phyloP scores from a whole-genome alignment of 2,329 filamentous ascomycete genomes.

The Fusarium buharicum region DNA sequence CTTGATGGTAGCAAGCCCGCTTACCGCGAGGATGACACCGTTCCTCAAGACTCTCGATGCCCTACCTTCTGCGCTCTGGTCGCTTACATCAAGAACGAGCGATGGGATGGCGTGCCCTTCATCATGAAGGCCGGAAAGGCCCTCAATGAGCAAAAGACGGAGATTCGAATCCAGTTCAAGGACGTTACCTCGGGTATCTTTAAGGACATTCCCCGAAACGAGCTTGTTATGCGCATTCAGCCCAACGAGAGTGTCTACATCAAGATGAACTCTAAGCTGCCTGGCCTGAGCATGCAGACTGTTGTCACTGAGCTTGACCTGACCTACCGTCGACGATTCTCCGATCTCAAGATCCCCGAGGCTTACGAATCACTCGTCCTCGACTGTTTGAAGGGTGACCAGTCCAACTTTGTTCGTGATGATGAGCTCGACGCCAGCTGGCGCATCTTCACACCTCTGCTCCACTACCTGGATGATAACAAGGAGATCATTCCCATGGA shows the following conservation, averaged over 20 bases:
- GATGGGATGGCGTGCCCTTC: slow-evolving; percentile 99
- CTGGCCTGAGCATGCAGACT: slow-evolving; percentile 98
- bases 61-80: slow-evolving; percentile 98
- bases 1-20: slow-evolving; percentile 95
- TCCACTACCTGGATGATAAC: slow-evolving; percentile 99
- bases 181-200: slow-evolving; percentile 99
- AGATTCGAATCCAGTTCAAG: slow-evolving; percentile 99
- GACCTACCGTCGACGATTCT: slow-evolving; percentile 98
- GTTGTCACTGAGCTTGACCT: slow-evolving; percentile 98
- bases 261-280: slow-evolving; percentile 99
- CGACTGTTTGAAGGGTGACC: slow-evolving; percentile 97
- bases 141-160: slow-evolving; percentile 99
- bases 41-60: slow-evolving; percentile 96
- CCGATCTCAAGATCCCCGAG: slow-evolving; percentile 98
- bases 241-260: slow-evolving; percentile 99
- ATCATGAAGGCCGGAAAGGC: slow-evolving; percentile 99
- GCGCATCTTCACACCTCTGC: slow-evolving; percentile 96
- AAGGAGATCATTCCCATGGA: slow-evolving; percentile 99
- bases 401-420: slow-evolving; percentile 98
- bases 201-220: slow-evolving; percentile 99
- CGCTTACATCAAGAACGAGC: slow-evolving; percentile 99
- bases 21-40: slow-evolving; percentile 98
- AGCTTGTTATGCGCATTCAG: slow-evolving; percentile 98
- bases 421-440: slow-evolving; percentile 97
- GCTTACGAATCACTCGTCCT: slow-evolving; percentile 98